Evolutionary conservation across 2,329 filamentous ascomycete genomes (phyloP), one percentile per base, ranked within the genome.

Genomic region (Fusarium sp.): DNA sequence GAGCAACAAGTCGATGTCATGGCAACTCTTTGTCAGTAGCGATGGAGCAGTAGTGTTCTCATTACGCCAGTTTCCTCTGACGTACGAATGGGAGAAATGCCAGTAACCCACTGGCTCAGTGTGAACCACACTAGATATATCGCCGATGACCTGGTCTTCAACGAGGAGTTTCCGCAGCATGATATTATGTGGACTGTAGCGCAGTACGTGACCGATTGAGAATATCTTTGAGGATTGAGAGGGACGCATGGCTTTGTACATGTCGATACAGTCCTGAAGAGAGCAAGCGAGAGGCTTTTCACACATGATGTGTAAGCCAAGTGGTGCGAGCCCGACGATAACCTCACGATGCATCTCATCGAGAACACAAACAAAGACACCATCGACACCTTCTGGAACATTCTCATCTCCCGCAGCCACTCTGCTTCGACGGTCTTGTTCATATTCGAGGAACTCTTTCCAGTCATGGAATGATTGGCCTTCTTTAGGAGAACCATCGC

Each of bases 101-200:
- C 94, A 98, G 90, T 92, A 97, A 1, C 96, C 96, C 1, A 99
- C 91, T 0, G 96, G 96, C 79, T 98, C 96, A 0, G 93, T 96
- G 80, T 98, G 96, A 68, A 97, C 92, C 41, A 97, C 86, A 41
- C 92, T 95, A 55, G 97, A 83, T 30, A 98, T 84, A 57, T 98
- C 92, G 9, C 96, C 96, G 75, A 99, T 91, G 14, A 90, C 88
- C 14, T 86, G 86, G 55, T 97, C 89, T 69, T 92, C 86, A 2
- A 94, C 85, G 7, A 98, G 84, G 18, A 98, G 82, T 76, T 91
- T 90, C 51, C 94, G 89, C 28, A 99, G 85, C 59, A 95, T 82
- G 79, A 93, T 91, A 77, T 98, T 98, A 79, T 98, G 94, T 12
- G 94, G 94, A 74, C 91, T 97, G 80, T 98, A 98, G 37, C 95